A percentile compares a stretch with the other conserved stretches of the same genome.
Evolutionary conservation across 768 basidiomycete genomes (phyloP).

Genomic region (Antrodiella citrinella): DNA sequence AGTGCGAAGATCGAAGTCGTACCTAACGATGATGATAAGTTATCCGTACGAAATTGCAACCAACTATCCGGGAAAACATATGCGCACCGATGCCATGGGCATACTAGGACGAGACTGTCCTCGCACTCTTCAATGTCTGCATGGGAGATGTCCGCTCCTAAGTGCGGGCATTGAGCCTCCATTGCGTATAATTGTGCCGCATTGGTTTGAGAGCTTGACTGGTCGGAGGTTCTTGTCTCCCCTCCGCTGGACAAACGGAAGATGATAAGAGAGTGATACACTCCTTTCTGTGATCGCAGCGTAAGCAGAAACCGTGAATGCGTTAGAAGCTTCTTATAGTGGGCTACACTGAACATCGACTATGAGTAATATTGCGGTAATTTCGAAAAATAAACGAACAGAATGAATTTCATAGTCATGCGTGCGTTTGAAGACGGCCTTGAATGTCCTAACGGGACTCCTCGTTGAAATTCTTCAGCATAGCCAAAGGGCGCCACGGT

Average conservation of each 20-base stretch:
- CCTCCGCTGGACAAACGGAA: slow-evolving; percentile 42
- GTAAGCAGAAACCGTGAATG: slow-evolving; percentile 57
- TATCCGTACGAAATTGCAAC: too few relatives aligned
- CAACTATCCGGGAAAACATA: too few relatives aligned
- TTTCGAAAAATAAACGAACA: background rate
- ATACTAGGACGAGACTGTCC: slow-evolving; percentile 52
- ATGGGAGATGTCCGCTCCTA: slow-evolving; percentile 74
- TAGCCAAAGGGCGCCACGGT: too few relatives aligned
- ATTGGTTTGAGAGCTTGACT: slow-evolving; percentile 3
- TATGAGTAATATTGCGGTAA: too few relatives aligned
- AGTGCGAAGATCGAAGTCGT: slow-evolving; percentile 65
- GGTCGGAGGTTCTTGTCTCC: background rate
- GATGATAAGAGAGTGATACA: slow-evolving; percentile 55
- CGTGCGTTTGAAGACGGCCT: too few relatives aligned
- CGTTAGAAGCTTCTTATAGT: slow-evolving; percentile 35
- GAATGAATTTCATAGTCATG: too few relatives aligned
- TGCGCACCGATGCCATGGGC: slow-evolving; percentile 65
- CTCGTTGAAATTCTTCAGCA: too few relatives aligned
- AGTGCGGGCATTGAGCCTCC: slow-evolving; percentile 76
- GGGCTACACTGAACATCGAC: slow-evolving; percentile 30
- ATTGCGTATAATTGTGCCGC: slow-evolving; percentile 57
- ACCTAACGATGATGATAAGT: too few relatives aligned
- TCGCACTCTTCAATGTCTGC: slow-evolving; percentile 71
- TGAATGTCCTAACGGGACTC: too few relatives aligned
- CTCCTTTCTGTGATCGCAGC: slow-evolving; percentile 48